A percentile compares a stretch with the other conserved stretches of the same genome.
Evolutionary conservation across 352 stramenopile genomes (phyloP).

Genomic region (Globisporangium echinulatum): DNA sequence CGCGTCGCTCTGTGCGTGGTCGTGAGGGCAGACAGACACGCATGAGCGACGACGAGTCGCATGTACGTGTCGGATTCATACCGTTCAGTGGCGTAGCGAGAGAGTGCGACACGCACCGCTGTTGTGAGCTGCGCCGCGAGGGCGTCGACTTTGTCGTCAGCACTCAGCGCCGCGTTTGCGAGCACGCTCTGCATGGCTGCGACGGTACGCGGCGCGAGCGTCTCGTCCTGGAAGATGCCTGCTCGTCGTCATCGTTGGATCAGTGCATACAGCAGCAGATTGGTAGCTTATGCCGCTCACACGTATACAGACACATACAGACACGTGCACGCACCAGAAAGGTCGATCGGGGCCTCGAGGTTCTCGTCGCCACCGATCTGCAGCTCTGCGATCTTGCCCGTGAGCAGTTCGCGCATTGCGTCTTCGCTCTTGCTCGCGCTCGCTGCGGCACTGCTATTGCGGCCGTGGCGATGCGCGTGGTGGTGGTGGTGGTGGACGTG

Average conservation of each 20-base stretch:
- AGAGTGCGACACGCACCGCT: neutral
- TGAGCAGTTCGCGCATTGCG: conserved; percentile 65
- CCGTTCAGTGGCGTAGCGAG: neutral
- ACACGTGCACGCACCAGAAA: conserved; percentile 29
- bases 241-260: no score
- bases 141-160: conserved; percentile 37
- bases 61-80: neutral
- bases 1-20: conserved; percentile 35
- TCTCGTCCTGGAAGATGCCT: conserved; percentile 69
- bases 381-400: conserved; percentile 82
- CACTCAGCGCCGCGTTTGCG: conserved; percentile 24
- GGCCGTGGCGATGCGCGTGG: conserved; percentile 16
- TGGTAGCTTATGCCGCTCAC: neutral
- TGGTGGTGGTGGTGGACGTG: conserved; percentile 10
- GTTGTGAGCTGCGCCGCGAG: conserved; percentile 27
- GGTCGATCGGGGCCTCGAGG: conserved; percentile 63
- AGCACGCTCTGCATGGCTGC: conserved; percentile 31
- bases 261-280: neutral
- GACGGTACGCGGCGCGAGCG: conserved; percentile 25
- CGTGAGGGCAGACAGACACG: no score
- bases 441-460: conserved; percentile 18
- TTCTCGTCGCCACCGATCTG: conserved; percentile 78
- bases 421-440: conserved; percentile 30
- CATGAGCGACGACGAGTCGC: neutral
- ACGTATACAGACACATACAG: conserved; percentile 5